Percentiles rank a stretch among this genome's conserved stretches.
These are phyloP conservation scores for Heterobasidion annosum DNA, from an alignment of 1,284 basidiomycete genomes.

Conservation along the genomic window DNA sequence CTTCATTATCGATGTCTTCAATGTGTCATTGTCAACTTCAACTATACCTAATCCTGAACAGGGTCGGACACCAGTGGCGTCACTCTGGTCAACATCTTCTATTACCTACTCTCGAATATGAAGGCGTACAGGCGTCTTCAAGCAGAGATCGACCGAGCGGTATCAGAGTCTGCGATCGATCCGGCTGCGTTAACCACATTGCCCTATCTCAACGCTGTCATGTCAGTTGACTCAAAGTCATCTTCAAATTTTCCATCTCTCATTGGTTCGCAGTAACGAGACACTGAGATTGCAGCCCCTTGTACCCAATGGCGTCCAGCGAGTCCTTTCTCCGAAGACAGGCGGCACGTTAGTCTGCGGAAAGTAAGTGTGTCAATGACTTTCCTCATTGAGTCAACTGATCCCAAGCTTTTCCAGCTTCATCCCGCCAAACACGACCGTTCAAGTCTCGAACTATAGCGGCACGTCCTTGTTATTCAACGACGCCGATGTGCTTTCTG, in stretches of 20 bases:
- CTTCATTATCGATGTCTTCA: background rate
- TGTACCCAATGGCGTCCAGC: conserved; percentile 40
- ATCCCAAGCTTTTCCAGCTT: background rate
- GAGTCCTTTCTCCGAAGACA: conserved; percentile 22
- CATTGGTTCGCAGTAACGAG: conserved; percentile 39
- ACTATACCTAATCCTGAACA: conserved; percentile 10
- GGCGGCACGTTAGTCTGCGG: conserved; percentile 14
- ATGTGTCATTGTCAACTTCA: background rate
- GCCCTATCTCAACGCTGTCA: conserved; percentile 22
- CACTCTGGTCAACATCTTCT: conserved; percentile 24
- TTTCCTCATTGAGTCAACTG: background rate
- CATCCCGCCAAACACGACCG: background rate
- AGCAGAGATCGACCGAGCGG: conserved; percentile 23
- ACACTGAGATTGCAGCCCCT: conserved; percentile 45
- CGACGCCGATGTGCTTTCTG: background rate
- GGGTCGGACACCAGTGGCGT: conserved; percentile 32
- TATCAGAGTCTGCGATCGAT: conserved; percentile 15
- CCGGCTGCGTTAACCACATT: conserved; percentile 16
- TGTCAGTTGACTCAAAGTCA: background rate
- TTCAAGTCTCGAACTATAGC: conserved; percentile 7
- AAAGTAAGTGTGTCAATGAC: conserved; percentile 14
- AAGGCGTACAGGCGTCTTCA: conserved; percentile 22
- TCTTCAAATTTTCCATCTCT: background rate
- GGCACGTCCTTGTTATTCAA: conserved; percentile 15
- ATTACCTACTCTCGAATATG: conserved; percentile 24